phyloP scores from a whole-genome alignment of 768 basidiomycete species.

The Glaciozyma antarctica region DNA sequence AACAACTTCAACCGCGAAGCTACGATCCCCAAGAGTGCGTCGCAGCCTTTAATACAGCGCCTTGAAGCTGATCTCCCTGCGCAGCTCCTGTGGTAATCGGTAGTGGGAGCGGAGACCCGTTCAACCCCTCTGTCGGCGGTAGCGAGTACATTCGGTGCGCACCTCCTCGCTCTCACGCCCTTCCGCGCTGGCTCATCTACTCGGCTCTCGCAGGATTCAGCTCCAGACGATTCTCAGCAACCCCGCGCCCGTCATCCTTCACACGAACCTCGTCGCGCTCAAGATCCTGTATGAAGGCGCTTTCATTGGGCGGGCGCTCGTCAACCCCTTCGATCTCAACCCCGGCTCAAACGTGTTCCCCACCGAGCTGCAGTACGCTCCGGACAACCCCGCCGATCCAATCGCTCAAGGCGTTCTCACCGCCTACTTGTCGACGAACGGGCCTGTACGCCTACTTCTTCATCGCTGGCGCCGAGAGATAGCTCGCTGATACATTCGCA shows the following conservation, averaged over 20 bases:
- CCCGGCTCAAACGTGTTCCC: slow-evolving; percentile 44
- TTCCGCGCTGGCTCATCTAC: too few species aligned
- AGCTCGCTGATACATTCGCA: background rate
- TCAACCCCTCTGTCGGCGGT: slow-evolving; percentile 5
- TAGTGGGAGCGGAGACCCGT: slow-evolving; percentile 13
- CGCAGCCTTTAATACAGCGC: background rate
- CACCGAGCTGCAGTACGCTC: slow-evolving; percentile 56
- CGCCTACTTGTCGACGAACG: slow-evolving; percentile 51
- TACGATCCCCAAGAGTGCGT: background rate
- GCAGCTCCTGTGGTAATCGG: slow-evolving; percentile 10
- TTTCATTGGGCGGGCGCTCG: slow-evolving; percentile 28
- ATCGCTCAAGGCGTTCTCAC: slow-evolving; percentile 50
- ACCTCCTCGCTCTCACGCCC: too few species aligned
- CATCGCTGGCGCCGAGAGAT: background rate
- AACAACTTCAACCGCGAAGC: background rate
- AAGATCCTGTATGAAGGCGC: slow-evolving; percentile 53
- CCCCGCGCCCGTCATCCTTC: slow-evolving; percentile 42
- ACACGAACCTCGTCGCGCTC: slow-evolving; percentile 52
- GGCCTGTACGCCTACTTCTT: slow-evolving; percentile 47
- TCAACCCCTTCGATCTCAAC: slow-evolving; percentile 45
- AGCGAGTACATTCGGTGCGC: slow-evolving; percentile 15
- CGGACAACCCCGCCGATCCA: slow-evolving; percentile 47
- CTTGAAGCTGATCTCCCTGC: background rate
- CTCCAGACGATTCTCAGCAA: slow-evolving; percentile 21
- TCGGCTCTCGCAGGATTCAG: background rate